Base-by-base conservation (phyloP, 1,284 basidiomycete genomes). In the Mycosarcoma maydis region DNA sequence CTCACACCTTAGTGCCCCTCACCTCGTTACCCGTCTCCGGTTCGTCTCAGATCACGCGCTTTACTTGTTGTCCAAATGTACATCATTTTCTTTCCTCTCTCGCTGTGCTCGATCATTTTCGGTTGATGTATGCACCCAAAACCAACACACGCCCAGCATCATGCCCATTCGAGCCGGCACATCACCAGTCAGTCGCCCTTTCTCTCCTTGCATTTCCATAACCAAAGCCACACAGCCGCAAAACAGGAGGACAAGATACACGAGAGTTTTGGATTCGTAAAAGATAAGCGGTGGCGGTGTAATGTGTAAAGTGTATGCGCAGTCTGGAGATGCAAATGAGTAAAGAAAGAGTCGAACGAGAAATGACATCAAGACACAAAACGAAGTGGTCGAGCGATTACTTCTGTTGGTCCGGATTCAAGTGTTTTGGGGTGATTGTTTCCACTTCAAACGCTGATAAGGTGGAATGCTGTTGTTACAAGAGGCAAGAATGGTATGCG, bases 391-490 rank as follows among this genome's bases (percentile, higher is more conserved):
- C n/a, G n/a, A n/a, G n/a, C n/a, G n/a, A n/a, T n/a, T n/a, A n/a
- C n/a, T 30, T 14, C 29, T 8, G 29, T 14, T 40, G 38, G 11
- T 26, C 23, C 23, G 23, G 17, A 40, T 34, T 11, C 14, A 20
- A 7, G 23, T 20, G 41, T 9, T 43, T 22, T 43, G 14, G 14
- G 19, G 19, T 11, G 16, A n/a, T 11, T 16, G 16, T 14, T 30
- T 30, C n/a, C 29, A 27, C 9, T 32, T 22, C 29, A n/a, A n/a
- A n/a, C n/a, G n/a, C n/a, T n/a, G n/a, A n/a, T n/a, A n/a, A n/a
- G n/a, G n/a, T 22, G 8, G 16, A 26, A 45, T 45, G 55, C 50
- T 53, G 54, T 62, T 62, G 52, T 62, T 62, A 62, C 59, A 53
- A 53, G 33, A 26, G 39, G 43, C 16, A 26, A 20, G 27, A 26